Evolutionary conservation across 2,329 filamentous ascomycete species (phyloP).

Genomic region (Onygenales sp.): DNA sequence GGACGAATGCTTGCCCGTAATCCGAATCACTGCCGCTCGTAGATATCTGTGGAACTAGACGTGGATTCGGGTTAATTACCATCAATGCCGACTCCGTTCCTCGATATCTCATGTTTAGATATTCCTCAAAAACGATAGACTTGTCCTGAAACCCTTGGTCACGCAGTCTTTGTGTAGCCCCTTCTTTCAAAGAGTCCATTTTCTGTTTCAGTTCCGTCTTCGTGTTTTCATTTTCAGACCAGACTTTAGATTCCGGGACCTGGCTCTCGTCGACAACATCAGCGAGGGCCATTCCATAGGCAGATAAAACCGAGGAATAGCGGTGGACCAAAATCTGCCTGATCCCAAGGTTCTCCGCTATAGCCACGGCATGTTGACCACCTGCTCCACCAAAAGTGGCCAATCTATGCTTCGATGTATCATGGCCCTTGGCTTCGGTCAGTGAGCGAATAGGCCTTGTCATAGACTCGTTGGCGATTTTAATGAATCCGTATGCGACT

Average conservation of each 20-base stretch:
- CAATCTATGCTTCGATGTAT: slow-evolving; percentile 74
- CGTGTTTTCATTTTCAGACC: slow-evolving; percentile 49
- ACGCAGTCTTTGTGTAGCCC: slow-evolving; percentile 55
- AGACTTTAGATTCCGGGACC: slow-evolving; percentile 49
- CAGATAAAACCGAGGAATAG: slow-evolving; percentile 81
- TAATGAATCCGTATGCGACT: slow-evolving; percentile 80
- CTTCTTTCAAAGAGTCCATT: slow-evolving; percentile 70
- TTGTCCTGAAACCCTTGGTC: slow-evolving; percentile 70
- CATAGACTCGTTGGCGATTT: slow-evolving; percentile 88
- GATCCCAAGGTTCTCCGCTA: slow-evolving; percentile 73
- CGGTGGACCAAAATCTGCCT: slow-evolving; percentile 72
- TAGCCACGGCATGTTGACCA: slow-evolving; percentile 85
- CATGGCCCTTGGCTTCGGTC: slow-evolving; percentile 81
- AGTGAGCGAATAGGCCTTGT: slow-evolving; percentile 78
- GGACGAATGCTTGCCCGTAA: slow-evolving; percentile 74
- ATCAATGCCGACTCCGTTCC: slow-evolving; percentile 87
- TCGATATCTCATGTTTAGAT: slow-evolving; percentile 86
- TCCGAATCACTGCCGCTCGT: slow-evolving; percentile 60
- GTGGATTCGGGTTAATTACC: slow-evolving; percentile 63
- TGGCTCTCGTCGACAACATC: slow-evolving; percentile 84
- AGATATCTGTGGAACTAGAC: slow-evolving; percentile 52
- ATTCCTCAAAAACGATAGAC: slow-evolving; percentile 78
- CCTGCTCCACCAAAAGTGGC: slow-evolving; percentile 85
- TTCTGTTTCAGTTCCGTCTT: slow-evolving; percentile 58
- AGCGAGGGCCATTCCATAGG: slow-evolving; percentile 84